Conservation (phyloP, 1,284 basidiomycete genomes). For the Trametes pubescens region DNA sequence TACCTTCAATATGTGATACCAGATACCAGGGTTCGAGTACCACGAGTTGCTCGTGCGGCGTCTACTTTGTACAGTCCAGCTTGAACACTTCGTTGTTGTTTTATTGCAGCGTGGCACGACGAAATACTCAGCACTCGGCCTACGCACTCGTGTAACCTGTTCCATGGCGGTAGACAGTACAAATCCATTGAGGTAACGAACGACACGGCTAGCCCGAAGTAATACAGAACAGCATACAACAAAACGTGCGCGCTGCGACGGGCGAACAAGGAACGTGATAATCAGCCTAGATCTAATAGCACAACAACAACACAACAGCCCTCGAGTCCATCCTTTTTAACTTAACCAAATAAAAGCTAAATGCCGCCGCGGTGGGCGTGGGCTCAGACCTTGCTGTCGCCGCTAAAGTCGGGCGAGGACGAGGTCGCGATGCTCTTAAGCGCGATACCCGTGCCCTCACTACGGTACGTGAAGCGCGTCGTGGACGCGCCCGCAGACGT, state of each 20-base stretch:
- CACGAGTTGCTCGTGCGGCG: too few relatives aligned
- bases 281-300: not conserved
- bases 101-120: too few relatives aligned
- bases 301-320: constrained; percentile 2
- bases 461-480: constrained; percentile 23
- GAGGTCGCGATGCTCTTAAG: constrained; percentile 12
- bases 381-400: constrained; percentile 10
- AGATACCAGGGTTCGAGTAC: too few relatives aligned
- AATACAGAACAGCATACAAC: not conserved
- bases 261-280: not conserved
- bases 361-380: not conserved
- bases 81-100: too few relatives aligned
- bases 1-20: too few relatives aligned
- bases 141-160: too few relatives aligned
- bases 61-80: too few relatives aligned
- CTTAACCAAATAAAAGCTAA: constrained; percentile 5
- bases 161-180: not conserved
- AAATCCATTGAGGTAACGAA: not conserved
- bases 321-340: not conserved
- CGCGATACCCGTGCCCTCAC: constrained; percentile 14
- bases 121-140: too few relatives aligned
- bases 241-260: not conserved
- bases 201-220: not conserved
- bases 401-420: constrained; percentile 5
- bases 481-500: constrained; percentile 16